Conservation (phyloP, 2,329 filamentous ascomycete genomes). For the Colletotrichum salicis region DNA sequence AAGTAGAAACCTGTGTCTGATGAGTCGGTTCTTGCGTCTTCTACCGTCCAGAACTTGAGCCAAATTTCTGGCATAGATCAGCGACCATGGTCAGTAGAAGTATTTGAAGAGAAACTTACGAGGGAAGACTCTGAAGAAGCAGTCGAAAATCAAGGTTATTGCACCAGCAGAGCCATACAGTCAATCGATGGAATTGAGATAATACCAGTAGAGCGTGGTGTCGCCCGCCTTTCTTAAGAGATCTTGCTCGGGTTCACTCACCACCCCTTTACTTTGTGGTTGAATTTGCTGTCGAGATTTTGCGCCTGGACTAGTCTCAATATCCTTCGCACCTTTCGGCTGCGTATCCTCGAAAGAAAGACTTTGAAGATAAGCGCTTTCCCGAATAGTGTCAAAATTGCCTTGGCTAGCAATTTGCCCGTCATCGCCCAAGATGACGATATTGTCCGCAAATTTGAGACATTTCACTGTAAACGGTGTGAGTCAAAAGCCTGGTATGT, state of each 20-base stretch:
- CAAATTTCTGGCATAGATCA: constrained; percentile 12
- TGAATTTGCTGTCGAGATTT: neutral
- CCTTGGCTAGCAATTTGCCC: constrained; percentile 6
- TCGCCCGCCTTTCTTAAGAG: constrained; percentile 23
- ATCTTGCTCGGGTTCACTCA: constrained; percentile 1
- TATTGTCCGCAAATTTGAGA: constrained; percentile 1
- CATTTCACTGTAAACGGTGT: neutral
- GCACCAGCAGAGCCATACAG: constrained; percentile 14
- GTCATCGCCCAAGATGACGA: constrained; percentile 20
- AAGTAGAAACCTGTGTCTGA: constrained; percentile 42
- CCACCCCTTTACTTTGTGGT: neutral
- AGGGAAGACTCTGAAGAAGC: constrained; percentile 12
- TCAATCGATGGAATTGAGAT: constrained; percentile 26
- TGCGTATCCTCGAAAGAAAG: constrained; percentile 1
- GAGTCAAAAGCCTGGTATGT: neutral
- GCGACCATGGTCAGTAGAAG: neutral
- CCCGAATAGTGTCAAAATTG: neutral
- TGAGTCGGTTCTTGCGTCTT: constrained; percentile 26
- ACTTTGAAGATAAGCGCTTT: constrained; percentile 7
- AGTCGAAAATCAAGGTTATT: constrained; percentile 8
- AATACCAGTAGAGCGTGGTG: constrained; percentile 22
- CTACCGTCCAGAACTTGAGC: constrained; percentile 36
- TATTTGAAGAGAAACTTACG: neutral
- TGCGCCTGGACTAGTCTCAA: neutral
- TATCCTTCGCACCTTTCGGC: neutral